These are phyloP conservation scores for Pelargonium cotyledonis DNA, from an alignment of 441 rosid genomes.

Conservation along the genomic window DNA sequence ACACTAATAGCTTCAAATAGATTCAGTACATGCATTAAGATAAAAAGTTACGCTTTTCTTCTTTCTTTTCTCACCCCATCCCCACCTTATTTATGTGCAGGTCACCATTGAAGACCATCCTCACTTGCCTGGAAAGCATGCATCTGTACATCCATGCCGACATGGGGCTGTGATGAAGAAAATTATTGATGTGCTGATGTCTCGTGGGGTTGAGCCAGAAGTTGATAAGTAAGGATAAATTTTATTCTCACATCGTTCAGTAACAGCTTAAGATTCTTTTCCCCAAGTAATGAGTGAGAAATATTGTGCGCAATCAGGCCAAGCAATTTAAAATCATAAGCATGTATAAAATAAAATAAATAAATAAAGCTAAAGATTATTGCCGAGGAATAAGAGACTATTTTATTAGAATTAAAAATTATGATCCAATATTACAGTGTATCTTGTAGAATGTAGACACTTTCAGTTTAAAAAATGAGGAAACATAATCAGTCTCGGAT, in stretches of 20 bases:
- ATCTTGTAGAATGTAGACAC: not conserved
- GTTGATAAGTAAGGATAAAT: slow-evolving; percentile 64
- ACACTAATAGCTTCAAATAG: no score
- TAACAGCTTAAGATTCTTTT: not conserved
- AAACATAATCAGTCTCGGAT: not conserved
- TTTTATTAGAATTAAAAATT: not conserved
- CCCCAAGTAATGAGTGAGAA: not conserved
- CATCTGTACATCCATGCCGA: slow-evolving; percentile 93
- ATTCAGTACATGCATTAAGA: no score
- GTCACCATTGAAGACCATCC: slow-evolving; percentile 98
- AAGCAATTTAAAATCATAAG: no score
- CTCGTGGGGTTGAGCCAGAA: slow-evolving; percentile 95
- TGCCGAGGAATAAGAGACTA: not conserved
- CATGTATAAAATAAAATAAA: not conserved
- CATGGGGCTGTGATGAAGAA: slow-evolving; percentile 99
- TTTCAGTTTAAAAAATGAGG: not conserved
- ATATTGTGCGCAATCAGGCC: no score
- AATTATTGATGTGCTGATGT: slow-evolving; percentile 86
- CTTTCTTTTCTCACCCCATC: not conserved
- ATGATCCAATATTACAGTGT: not conserved
- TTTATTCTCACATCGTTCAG: not conserved
- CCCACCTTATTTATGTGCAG: slow-evolving; percentile 31
- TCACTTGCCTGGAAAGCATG: slow-evolving; percentile 92
- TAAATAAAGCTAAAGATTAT: not conserved
- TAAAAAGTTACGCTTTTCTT: not conserved